A percentile compares a stretch with the other conserved stretches of the same genome.
phyloP scores from a whole-genome alignment of 331 rosid genomes.

The Erythrophleum ivorense region DNA sequence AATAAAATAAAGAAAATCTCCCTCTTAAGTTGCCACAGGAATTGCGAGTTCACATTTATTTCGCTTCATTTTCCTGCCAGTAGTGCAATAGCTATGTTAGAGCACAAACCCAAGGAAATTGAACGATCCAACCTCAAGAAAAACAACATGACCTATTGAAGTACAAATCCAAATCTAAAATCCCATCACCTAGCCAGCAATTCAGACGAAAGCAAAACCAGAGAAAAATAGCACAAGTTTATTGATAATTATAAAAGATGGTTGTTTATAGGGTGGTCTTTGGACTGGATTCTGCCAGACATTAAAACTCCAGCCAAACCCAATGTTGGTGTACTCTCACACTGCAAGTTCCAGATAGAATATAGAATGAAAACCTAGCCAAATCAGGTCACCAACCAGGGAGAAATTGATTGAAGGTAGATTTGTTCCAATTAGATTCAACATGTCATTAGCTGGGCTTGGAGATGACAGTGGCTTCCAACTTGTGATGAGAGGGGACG shows the following conservation, averaged over 20 bases:
- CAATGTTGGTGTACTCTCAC: not conserved
- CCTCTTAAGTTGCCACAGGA: not conserved
- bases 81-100: not conserved
- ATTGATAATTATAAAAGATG: not conserved
- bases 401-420: not conserved
- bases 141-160: not conserved
- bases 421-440: not conserved
- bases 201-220: not conserved
- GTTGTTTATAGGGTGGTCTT: not conserved
- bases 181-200: not conserved
- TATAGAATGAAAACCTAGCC: not conserved
- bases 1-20: not conserved
- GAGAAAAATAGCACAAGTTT: not conserved
- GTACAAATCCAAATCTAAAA: not conserved
- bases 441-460: not conserved
- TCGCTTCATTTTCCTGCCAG: not conserved
- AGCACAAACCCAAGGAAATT: conserved; percentile 12
- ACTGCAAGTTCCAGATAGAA: not conserved
- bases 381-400: not conserved
- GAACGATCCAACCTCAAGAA: not conserved
- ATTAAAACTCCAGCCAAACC: not conserved
- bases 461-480: not conserved
- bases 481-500: not conserved
- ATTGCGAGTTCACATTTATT: not conserved
- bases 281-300: not conserved